These are phyloP conservation scores for Bolboschoenoplectus hybrid DNA, from an alignment of 202 grass and related monocot genomes.

Conservation along the genomic window DNA sequence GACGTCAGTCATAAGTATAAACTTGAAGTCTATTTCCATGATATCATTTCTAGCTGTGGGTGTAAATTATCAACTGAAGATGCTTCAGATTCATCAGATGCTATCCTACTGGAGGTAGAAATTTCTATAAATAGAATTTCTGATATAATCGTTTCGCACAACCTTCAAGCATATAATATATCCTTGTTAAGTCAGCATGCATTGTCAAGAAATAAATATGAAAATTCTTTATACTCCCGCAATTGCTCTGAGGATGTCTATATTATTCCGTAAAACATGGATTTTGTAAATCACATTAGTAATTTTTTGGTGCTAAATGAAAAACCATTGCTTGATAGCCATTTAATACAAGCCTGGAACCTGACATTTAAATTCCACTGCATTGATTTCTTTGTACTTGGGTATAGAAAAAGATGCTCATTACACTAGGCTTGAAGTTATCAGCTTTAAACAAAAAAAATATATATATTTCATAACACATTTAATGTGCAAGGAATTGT, in stretches of 20 bases:
- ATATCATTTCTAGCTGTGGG: slow-evolving; percentile 58
- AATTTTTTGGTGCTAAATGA: slow-evolving; percentile 11
- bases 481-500: background rate
- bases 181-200: background rate
- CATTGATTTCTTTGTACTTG: too few species aligned
- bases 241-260: background rate
- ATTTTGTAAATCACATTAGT: slow-evolving; percentile 18
- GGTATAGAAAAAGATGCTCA: background rate
- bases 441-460: background rate
- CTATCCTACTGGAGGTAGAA: slow-evolving; percentile 76
- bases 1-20: slow-evolving; percentile 52
- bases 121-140: background rate
- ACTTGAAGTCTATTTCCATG: slow-evolving; percentile 78
- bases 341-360: background rate
- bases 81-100: slow-evolving; percentile 31
- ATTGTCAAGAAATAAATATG: background rate
- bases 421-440: background rate
- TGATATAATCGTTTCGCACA: background rate
- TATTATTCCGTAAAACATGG: background rate
- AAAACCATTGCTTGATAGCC: slow-evolving; percentile 30
- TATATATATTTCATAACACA: background rate
- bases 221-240: background rate
- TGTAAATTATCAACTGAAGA: slow-evolving; percentile 47
- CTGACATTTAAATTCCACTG: background rate
- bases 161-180: background rate